A percentile compares a stretch with the other conserved stretches of the same genome.
Conservation (phyloP, 1,284 basidiomycete genomes). For the Irpex sp. region DNA sequence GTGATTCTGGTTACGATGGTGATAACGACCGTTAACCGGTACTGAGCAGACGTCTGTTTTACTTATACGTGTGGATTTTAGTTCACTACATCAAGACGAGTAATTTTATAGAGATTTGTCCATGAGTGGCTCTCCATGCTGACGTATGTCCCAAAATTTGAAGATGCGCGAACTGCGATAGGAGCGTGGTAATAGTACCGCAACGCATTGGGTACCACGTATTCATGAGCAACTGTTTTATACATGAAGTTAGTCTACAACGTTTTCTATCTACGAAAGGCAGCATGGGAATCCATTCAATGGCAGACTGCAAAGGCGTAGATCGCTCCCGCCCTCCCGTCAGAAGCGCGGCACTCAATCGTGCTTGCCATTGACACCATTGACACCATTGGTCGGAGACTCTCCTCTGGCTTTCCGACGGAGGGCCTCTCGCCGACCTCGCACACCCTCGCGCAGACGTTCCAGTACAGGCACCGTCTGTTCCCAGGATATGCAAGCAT, state of each 20-base stretch:
- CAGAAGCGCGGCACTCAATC: not conserved
- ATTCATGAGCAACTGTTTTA: no score
- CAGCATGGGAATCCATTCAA: not conserved
- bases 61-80: no score
- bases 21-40: not conserved
- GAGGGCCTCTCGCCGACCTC: constrained; percentile 59
- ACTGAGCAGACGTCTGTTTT: not conserved
- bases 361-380: constrained; percentile 17
- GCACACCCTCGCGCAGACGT: constrained; percentile 78
- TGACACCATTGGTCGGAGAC: constrained; percentile 7
- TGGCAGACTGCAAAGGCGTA: not conserved
- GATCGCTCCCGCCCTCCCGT: not conserved
- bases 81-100: no score
- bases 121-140: no score
- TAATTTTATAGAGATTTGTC: no score
- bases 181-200: no score
- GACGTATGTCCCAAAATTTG: no score
- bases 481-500: constrained; percentile 90
- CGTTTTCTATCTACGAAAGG: not conserved
- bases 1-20: not conserved
- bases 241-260: not conserved
- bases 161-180: no score
- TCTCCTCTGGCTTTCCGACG: constrained; percentile 31
- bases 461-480: constrained; percentile 80
- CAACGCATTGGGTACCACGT: no score